A percentile compares a stretch with the other conserved stretches of the same genome.
These are phyloP conservation scores for Candida sphagnicola DNA, from an alignment of 805 yeast genomes.

Conservation along the genomic window DNA sequence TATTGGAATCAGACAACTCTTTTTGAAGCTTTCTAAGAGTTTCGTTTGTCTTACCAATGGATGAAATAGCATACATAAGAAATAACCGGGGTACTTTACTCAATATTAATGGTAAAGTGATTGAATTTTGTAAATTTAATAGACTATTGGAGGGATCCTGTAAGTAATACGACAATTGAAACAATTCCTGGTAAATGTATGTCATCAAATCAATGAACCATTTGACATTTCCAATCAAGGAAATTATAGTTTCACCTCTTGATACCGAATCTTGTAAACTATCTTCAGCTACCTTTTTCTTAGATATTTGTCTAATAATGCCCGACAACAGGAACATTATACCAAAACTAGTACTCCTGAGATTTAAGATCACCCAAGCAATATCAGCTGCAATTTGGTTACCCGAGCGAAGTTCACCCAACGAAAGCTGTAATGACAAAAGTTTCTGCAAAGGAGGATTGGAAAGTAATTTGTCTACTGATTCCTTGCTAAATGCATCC, in stretches of 20 bases:
- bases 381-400: slow-evolving; percentile 41
- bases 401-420: slow-evolving; percentile 43
- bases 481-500: slow-evolving; percentile 62
- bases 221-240: slow-evolving; percentile 69
- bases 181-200: slow-evolving; percentile 67
- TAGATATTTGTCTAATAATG: slow-evolving; percentile 61
- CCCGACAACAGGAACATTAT: slow-evolving; percentile 59
- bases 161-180: slow-evolving; percentile 37
- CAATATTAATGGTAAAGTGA: slow-evolving; percentile 56
- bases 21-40: slow-evolving; percentile 54
- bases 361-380: slow-evolving; percentile 62
- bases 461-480: slow-evolving; percentile 68
- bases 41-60: slow-evolving; percentile 59
- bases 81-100: slow-evolving; percentile 70
- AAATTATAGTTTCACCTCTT: slow-evolving; percentile 59
- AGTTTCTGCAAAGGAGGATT: slow-evolving; percentile 76
- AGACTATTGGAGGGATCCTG: slow-evolving; percentile 14
- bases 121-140: slow-evolving; percentile 28
- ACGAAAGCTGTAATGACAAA: slow-evolving; percentile 60
- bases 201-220: slow-evolving; percentile 84
- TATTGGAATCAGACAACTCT: slow-evolving; percentile 39
- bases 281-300: slow-evolving; percentile 51
- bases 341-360: slow-evolving; percentile 70
- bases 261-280: slow-evolving; percentile 49
- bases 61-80: slow-evolving; percentile 61